Base-by-base conservation (phyloP, 441 rosid species). In the Brassica hybrid region DNA sequence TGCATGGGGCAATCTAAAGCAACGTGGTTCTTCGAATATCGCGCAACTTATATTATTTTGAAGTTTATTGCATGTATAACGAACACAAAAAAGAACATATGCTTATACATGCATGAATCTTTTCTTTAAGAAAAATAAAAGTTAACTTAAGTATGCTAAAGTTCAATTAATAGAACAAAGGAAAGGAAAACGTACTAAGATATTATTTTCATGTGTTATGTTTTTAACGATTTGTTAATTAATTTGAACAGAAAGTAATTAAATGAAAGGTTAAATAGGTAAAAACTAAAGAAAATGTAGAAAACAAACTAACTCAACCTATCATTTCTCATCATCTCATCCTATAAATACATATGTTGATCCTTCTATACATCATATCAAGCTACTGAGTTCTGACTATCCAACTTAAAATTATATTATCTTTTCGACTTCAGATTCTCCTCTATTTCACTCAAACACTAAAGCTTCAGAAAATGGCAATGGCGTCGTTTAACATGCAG, bases 391-490 rank as follows among this genome's bases (percentile, higher is more conserved):
- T n/a, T n/a, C 38, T 17, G 7, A 72, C 60, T 3, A n/a, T 21
- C n/a, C 2, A 59, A 0, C 34, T 19, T 9, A 32, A 48, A 19
- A 11, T 65, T 19, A 0, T 6, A 65, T 48, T 57, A 2, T 3
- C 23, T 21, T 10, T 23, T 13, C 38, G 1, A 34, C 43, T 52
- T 13, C 16, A 52, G 14, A 60, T n/a, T 57, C 54, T 41, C n/a
- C 16, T 17, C 21, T 5, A 5, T 36, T 21, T 69, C 65, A 23
- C 58, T 50, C 59, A 75, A 65, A 23, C 25, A 21, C 0, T 10
- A 43, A 57, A 52, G 36, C n/a, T 36, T 36, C 0, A 71, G 61
- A 10, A 69, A 63, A 88, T 87, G 89, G 86, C 92, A 17, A 75
- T 81, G 4, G 54, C 80, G 1, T 19, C 84, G 17, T 61, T 73